Evolutionary conservation across 805 yeast species (phyloP), one percentile per base, ranked within the genome.

Genomic region (Sugiyamaella mastotermitis): DNA sequence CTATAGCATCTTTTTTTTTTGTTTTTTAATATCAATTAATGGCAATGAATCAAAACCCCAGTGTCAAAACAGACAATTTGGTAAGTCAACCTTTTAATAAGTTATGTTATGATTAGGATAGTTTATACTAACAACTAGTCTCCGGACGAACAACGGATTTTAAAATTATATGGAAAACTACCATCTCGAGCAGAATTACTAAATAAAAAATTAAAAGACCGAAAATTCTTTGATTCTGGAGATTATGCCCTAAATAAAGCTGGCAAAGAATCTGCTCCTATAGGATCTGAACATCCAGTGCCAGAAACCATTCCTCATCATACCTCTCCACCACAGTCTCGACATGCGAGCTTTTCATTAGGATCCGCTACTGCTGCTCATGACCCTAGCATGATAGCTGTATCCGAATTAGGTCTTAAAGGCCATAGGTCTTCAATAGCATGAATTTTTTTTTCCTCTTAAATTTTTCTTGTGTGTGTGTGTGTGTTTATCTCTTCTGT

Each of bases 201-300:
- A 36, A 71, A 82, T 37, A 76, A 80, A 46, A 83, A 83, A 57
- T 40, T 56, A 22, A 84, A 84, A 60, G 96, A 88, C 46, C 76
- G 95, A 51, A 88, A 86, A 64, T 87, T 83, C 60, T 88, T 87
- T 54, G 97, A 87, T 56, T 82, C 94, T 45, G 96, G 96, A 6
- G 97, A 87, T 62, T 87, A 87, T 59, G 95, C 95, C 8, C 73
- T 87, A 72, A 83, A 57, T 38, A 52, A 62, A 28, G 65, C 66
- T 15, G 66, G 64, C 35, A 49, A 52, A 41, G 55, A 55, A 9
- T 46, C 60, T 13, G 55, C 58, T n/a, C 60, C 50, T 25, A 55
- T 57, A 10, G 58, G 61, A 50, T 37, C 46, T 8, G 46, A 47
- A 33, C 52, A 48, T 23, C 52, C 52, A 8, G 47, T 49, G 26